Percentiles rank a stretch among this genome's conserved stretches.
Conservation (phyloP, 257 asterid species). For the Solanum chiquidenum region DNA sequence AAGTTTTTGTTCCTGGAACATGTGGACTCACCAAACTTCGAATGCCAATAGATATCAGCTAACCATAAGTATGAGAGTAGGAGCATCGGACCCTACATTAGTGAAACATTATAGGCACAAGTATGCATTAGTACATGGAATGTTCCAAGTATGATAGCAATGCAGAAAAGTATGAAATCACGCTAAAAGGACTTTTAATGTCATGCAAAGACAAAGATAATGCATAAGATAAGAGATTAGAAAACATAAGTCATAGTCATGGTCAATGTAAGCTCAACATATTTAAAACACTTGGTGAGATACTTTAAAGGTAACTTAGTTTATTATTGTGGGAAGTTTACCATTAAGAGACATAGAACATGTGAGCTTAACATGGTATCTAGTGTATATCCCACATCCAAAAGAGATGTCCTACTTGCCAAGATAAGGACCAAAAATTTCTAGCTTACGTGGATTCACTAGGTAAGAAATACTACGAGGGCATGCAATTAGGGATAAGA, state of each 20-base stretch:
- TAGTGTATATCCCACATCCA: neutral
- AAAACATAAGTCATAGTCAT: neutral
- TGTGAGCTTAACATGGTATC: neutral
- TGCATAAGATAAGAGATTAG: neutral
- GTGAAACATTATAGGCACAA: neutral
- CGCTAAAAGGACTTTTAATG: neutral
- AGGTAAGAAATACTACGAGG: neutral
- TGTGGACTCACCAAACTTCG: neutral
- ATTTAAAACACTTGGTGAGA: neutral
- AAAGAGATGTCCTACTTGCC: neutral
- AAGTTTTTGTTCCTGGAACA: too few relatives aligned
- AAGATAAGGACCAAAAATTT: neutral
- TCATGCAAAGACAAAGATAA: neutral
- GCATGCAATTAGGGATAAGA: too few relatives aligned
- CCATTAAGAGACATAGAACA: neutral
- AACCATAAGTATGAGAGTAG: neutral
- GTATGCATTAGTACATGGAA: neutral
- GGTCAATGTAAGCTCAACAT: too few relatives aligned
- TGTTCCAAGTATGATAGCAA: neutral
- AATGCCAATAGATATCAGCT: neutral
- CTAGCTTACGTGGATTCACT: neutral
- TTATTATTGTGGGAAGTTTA: neutral
- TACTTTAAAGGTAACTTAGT: neutral
- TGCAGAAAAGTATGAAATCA: neutral
- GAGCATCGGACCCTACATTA: neutral